Evolutionary conservation across 441 rosid species (phyloP).

Genomic region (Pelargonium australe): DNA sequence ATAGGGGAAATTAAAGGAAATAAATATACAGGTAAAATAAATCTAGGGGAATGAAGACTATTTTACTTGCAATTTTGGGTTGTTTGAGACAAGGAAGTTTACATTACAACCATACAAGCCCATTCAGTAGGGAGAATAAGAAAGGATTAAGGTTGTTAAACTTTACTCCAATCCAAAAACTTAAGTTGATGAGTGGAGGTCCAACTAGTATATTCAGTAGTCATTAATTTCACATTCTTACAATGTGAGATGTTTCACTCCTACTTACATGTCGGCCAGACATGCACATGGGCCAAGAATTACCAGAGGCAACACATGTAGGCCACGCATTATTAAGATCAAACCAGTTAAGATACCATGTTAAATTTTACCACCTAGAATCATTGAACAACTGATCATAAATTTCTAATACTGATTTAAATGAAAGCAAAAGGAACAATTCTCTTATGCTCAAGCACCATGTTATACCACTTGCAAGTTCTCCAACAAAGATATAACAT

Average conservation of each 20-base stretch:
- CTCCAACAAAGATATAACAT: background rate
- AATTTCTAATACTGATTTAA: background rate
- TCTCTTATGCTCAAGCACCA: background rate
- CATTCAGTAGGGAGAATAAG: background rate
- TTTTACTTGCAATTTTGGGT: background rate
- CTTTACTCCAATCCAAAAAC: too few relatives aligned
- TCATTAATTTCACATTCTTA: too few relatives aligned
- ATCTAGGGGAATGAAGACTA: background rate
- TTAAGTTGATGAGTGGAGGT: too few relatives aligned
- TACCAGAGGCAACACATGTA: too few relatives aligned
- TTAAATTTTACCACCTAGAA: background rate
- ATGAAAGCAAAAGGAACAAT: background rate
- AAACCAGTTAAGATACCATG: background rate
- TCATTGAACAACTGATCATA: background rate
- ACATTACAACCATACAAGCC: background rate
- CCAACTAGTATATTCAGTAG: too few relatives aligned
- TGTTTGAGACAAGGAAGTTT: background rate
- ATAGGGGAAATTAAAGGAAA: background rate
- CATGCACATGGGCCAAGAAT: too few relatives aligned
- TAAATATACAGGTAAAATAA: background rate
- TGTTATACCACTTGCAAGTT: background rate
- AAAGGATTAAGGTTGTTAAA: background rate
- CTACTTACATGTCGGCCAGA: too few relatives aligned
- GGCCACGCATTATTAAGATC: too few relatives aligned
- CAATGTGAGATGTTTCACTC: too few relatives aligned